Evolutionary conservation across 2,329 filamentous ascomycete genomes (phyloP), one percentile per base, ranked within the genome.

Genomic region (Pseudogymnoascus sp.): DNA sequence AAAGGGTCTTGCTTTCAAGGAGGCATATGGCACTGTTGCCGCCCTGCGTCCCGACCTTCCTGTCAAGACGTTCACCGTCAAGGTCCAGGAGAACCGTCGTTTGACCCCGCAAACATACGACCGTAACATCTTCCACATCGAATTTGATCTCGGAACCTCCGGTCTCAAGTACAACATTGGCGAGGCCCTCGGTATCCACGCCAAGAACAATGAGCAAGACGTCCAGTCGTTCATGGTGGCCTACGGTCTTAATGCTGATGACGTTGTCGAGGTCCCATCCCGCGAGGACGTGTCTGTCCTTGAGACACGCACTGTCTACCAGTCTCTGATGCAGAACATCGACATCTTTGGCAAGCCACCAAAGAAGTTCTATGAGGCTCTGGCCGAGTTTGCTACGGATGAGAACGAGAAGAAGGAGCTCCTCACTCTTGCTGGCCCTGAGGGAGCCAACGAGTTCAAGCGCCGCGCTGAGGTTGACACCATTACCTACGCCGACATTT

Each of bases 111-210:
- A 77, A 24, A 89, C 87, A 33, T 99, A 99, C 74, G 93, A 97
- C 76, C 91, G 95, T 70, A 97, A 99, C 82, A 97, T 99, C 77
- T 99, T 99, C 88, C 95, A 99, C 79, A 97, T 99, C 67, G 95
- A 99, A 78, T 99, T 99, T 72, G 95, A 97, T 73, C 85, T 99
- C 24, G 93, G 93, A 65, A 78, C 88, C 71, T 96, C 93, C 35
- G 93, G 93, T 40, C 86, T 99, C 67, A 96, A 86, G 44, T 99
- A 99, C 79, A 91, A 96, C 74, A 97, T 99, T 71, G 95, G 95
- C 64, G 95, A 99, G 79, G 95, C 95, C 56, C 87, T 99, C 16
- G 95, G 95, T 68, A 93, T 99, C 67, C 95, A 99, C 75, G 91
- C 92, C 6, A 91, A 97, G 77, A 99, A 99, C 76, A 88, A 97